Percentiles rank a stretch among this genome's conserved stretches.
Conservation (phyloP, 1,284 basidiomycete genomes). For the Blastosporella zonata region DNA sequence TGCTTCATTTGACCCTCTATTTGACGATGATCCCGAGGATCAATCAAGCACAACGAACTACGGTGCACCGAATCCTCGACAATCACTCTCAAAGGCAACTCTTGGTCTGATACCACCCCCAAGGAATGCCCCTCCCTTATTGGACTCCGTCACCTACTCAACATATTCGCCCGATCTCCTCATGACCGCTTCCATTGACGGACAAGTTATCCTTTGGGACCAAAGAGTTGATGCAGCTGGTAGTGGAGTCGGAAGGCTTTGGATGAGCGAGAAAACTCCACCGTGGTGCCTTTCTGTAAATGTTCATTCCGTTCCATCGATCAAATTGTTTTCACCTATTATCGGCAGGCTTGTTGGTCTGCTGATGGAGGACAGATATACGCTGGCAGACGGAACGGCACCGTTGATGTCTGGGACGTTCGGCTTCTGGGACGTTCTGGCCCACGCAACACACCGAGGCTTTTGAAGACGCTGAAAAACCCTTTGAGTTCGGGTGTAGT, state of each 20-base stretch:
- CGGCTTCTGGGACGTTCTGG: constrained; percentile 66
- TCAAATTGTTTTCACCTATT: constrained; percentile 4
- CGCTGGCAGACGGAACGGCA: constrained; percentile 88
- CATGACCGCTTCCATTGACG: constrained; percentile 89
- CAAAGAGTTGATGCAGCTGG: constrained; percentile 65
- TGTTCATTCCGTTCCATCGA: constrained; percentile 17
- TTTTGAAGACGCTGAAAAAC: constrained; percentile 81
- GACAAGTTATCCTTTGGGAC: constrained; percentile 92
- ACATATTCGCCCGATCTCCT: constrained; percentile 82
- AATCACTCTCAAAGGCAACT: constrained; percentile 21
- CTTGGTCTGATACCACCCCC: constrained; percentile 45
- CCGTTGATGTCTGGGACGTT: constrained; percentile 94
- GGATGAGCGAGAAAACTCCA: constrained; percentile 87
- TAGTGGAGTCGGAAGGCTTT: constrained; percentile 76
- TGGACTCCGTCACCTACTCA: constrained; percentile 59
- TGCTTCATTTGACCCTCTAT: constrained; percentile 75
- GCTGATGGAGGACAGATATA: constrained; percentile 86
- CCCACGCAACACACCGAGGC: constrained; percentile 58
- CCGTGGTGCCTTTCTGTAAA: constrained; percentile 93
- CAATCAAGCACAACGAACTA: constrained; percentile 21
- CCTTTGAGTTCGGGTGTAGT: constrained; percentile 90
- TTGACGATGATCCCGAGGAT: constrained; percentile 61
- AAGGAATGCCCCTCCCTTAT: constrained; percentile 69
- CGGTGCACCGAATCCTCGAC: constrained; percentile 17
- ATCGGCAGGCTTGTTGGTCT: constrained; percentile 93